phyloP scores from a whole-genome alignment of 148 eudicot species.

The Camellia sinensis region DNA sequence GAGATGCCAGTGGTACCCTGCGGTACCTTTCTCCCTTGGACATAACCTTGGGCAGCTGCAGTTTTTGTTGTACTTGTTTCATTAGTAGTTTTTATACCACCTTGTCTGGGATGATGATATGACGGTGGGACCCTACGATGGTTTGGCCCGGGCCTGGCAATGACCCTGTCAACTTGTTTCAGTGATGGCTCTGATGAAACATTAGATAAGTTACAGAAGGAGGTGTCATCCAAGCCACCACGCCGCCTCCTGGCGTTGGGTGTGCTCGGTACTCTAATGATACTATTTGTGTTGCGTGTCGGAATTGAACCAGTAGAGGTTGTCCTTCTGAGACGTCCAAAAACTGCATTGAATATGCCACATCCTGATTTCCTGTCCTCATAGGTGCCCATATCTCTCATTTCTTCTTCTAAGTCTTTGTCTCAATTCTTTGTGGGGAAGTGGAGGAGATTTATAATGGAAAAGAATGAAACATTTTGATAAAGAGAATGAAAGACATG shows the following conservation, averaged over 20 bases:
- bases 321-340: slow-evolving; percentile 57
- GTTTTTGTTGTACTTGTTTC: slow-evolving; percentile 5
- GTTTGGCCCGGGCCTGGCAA: slow-evolving; percentile 30
- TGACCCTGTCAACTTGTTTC: slow-evolving; percentile 24
- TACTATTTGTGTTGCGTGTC: slow-evolving; percentile 10
- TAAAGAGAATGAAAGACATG: background rate
- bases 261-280: slow-evolving; percentile 21
- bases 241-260: slow-evolving; percentile 37
- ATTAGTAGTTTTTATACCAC: background rate
- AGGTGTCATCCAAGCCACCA: slow-evolving; percentile 36
- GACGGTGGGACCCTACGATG: slow-evolving; percentile 30
- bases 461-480: background rate
- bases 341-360: slow-evolving; percentile 60
- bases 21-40: slow-evolving; percentile 38
- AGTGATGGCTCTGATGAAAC: slow-evolving; percentile 16
- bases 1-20: slow-evolving; percentile 49
- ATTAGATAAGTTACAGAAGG: slow-evolving; percentile 16
- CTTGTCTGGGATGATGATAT: slow-evolving; percentile 16
- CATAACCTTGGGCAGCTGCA: slow-evolving; percentile 25
- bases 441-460: no score
- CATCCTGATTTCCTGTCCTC: slow-evolving; percentile 53
- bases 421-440: background rate
- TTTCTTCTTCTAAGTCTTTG: background rate
- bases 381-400: slow-evolving; percentile 40
- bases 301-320: slow-evolving; percentile 47